phyloP scores from a whole-genome alignment of 164 flowering plant genomes.

The Saururus chinensis region DNA sequence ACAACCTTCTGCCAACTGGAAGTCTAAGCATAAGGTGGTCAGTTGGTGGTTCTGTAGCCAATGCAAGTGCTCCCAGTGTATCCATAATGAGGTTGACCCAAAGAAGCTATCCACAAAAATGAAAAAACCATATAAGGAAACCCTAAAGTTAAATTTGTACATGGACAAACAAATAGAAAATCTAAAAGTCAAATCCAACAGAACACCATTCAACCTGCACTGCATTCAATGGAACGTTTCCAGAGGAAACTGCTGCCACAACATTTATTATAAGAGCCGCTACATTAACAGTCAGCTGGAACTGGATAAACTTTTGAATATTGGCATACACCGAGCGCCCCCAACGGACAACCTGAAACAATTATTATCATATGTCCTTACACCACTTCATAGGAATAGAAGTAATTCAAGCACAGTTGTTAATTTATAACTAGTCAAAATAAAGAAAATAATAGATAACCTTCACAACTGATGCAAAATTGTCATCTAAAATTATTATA shows the following conservation, averaged over 20 bases:
- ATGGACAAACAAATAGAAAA: background rate
- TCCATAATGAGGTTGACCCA: slow-evolving; percentile 99
- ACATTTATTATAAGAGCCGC: slow-evolving; percentile 90
- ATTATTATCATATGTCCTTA: background rate
- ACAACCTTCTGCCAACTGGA: slow-evolving; percentile 85
- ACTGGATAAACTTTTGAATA: slow-evolving; percentile 93
- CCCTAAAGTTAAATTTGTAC: background rate
- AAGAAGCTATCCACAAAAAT: slow-evolving; percentile 46
- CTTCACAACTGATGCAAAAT: slow-evolving; percentile 93
- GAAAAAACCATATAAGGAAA: background rate
- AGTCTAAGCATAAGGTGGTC: slow-evolving; percentile 81
- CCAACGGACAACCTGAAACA: slow-evolving; percentile 84
- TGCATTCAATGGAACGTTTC: slow-evolving; percentile 81
- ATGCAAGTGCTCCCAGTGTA: slow-evolving; percentile 93
- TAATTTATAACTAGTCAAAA: background rate
- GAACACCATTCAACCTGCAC: slow-evolving; percentile 51
- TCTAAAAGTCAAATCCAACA: background rate
- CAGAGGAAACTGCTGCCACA: slow-evolving; percentile 76
- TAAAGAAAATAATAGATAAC: slow-evolving; percentile 21
- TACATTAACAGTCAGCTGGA: slow-evolving; percentile 94
- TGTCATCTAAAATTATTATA: slow-evolving; percentile 93
- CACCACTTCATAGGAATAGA: background rate
- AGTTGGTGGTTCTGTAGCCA: slow-evolving; percentile 97
- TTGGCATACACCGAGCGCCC: slow-evolving; percentile 96
- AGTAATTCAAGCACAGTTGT: background rate